phyloP scores from a whole-genome alignment of 2,329 filamentous ascomycete genomes.

The Nigrospora oryzae region DNA sequence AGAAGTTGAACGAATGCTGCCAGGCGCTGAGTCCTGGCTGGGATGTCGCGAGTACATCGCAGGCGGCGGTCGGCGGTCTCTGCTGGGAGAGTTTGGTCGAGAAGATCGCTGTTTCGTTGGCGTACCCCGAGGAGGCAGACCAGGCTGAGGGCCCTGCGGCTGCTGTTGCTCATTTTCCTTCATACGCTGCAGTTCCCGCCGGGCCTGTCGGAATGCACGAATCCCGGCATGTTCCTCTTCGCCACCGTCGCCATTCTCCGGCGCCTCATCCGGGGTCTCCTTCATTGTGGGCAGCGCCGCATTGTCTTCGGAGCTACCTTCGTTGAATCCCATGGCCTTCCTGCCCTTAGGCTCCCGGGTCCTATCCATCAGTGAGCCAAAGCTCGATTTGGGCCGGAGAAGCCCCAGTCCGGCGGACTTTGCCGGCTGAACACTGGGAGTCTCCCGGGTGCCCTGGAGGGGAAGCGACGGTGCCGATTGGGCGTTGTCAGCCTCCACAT shows the following conservation, averaged over 20 bases:
- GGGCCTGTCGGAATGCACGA: constrained; percentile 48
- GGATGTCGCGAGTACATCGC: constrained; percentile 34
- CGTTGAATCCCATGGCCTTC: constrained; percentile 28
- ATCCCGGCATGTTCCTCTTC: constrained; percentile 39
- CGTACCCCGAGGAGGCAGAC: constrained; percentile 11
- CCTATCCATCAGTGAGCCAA: constrained; percentile 50
- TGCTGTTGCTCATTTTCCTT: constrained; percentile 40
- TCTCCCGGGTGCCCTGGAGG: neutral
- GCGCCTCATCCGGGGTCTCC: constrained; percentile 5
- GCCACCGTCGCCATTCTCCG: constrained; percentile 5
- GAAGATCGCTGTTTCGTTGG: constrained; percentile 14
- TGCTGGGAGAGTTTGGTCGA: constrained; percentile 27
- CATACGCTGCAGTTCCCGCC: constrained; percentile 46
- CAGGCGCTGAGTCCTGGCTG: constrained; percentile 31
- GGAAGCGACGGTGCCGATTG: neutral
- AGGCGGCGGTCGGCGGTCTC: constrained; percentile 36
- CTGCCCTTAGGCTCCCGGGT: constrained; percentile 43
- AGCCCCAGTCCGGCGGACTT: constrained; percentile 53
- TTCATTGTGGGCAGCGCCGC: neutral
- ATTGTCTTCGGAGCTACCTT: too few relatives aligned
- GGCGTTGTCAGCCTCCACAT: constrained; percentile 53
- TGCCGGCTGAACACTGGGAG: constrained; percentile 3
- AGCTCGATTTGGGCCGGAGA: constrained; percentile 58
- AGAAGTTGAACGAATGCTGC: constrained; percentile 13
- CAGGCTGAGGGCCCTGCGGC: constrained; percentile 11